Base-by-base conservation (phyloP, 2,329 filamentous ascomycete genomes). In the Fusarium sororula region DNA sequence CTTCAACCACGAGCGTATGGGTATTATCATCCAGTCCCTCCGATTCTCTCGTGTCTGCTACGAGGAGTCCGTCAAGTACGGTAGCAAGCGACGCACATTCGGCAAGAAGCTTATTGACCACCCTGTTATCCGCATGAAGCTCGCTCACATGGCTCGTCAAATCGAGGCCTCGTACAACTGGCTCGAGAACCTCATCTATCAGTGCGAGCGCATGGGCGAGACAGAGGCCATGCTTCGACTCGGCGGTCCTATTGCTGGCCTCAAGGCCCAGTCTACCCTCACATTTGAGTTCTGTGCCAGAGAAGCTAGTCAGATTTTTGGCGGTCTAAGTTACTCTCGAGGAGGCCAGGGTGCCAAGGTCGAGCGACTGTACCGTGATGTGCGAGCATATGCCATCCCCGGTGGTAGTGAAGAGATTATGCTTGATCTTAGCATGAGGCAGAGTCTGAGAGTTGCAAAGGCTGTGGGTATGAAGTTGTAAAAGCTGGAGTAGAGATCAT, bases 1-100 rank as follows among this genome's bases (percentile, higher is more conserved):
- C 89, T 98, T 98, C 88, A 98, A 98, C 90, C 96, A 98, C 88
- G 96, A 99, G 87, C 94, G 96, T 73, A 95, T 99, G 78, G 96
- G 96, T 72, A 98, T 99, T 84, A 95, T 98, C 85, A 98, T 98
- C 86, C 96, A 99, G 85, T 97, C 92, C 80, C 84, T 98, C 75
- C 95, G 96, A 80, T 98, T 99, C 90, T 92, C 94, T 48, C 95
- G 96, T 76, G 96, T 98, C 76, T 98, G 95, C 89, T 98, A 94
- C 87, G 96, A 98, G 82, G 96, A 99, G 85, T 94, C 93, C 30
- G 90, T 98, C 83, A 97, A 97, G 84, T 99, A 98, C 85, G 95
- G 95, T 71, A 94, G 96, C 90, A 99, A 99, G 91, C 94, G 96
- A 77, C 91, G 91, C 78, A 98, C 96, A 2, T 99, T 99, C 80